Percentiles rank a stretch among this genome's conserved stretches.
Evolutionary conservation across 192 early-diverging fungal species (phyloP).

Genomic region (Gaertneriomyces semiglobifer): DNA sequence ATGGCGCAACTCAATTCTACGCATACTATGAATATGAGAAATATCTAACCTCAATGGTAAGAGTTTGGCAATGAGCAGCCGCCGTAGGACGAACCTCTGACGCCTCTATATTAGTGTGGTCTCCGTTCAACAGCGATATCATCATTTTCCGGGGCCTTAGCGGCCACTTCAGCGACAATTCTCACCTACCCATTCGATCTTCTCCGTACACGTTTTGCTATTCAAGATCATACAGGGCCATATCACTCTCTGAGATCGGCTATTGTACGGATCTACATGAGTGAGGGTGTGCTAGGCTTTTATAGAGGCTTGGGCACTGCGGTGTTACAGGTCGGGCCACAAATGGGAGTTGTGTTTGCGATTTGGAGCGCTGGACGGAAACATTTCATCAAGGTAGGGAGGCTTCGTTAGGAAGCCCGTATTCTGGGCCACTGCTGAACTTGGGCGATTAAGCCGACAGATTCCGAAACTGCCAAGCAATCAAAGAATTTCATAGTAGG

Average conservation of each 20-base stretch:
- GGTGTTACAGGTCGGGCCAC: conserved; percentile 86
- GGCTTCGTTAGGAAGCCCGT: conserved; percentile 12
- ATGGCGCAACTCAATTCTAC: conserved; percentile 84
- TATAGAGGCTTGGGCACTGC: conserved; percentile 82
- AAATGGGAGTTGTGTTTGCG: conserved; percentile 91
- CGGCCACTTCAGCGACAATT: conserved; percentile 74
- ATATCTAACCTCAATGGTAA: conserved; percentile 22
- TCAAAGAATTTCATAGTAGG: conserved; percentile 73
- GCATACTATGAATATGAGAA: conserved; percentile 61
- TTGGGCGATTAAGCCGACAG: background rate
- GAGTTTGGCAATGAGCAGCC: background rate
- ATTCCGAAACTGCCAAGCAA: conserved; percentile 14
- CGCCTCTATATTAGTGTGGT: too few species aligned
- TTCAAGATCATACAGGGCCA: conserved; percentile 63
- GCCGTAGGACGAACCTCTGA: background rate
- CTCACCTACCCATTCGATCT: conserved; percentile 95
- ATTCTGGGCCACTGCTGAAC: background rate
- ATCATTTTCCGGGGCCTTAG: conserved; percentile 64
- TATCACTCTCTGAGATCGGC: conserved; percentile 68
- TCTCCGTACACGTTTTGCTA: conserved; percentile 88
- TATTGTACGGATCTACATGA: conserved; percentile 55
- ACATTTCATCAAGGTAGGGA: conserved; percentile 34
- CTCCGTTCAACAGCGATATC: background rate
- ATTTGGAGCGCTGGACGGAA: conserved; percentile 64
- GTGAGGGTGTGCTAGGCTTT: conserved; percentile 80